Evolutionary conservation across 805 yeast species (phyloP).

Genomic region (Hanseniaspora clermontiae): DNA sequence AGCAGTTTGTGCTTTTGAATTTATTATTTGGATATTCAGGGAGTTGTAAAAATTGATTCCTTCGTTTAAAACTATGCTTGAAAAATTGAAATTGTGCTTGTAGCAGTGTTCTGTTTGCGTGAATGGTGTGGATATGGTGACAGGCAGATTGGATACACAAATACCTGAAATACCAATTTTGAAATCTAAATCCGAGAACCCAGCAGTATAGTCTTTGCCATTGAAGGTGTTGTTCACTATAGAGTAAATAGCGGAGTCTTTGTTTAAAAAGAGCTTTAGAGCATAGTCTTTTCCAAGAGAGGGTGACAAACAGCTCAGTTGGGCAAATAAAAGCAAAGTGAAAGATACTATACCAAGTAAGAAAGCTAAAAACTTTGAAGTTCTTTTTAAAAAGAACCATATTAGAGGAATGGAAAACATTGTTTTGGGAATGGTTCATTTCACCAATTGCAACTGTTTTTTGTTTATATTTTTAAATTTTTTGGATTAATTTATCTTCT

Average conservation of each 20-base stretch:
- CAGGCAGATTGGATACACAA: slow-evolving; percentile 34
- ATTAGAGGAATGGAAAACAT: slow-evolving; percentile 15
- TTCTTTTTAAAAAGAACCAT: slow-evolving; percentile 27
- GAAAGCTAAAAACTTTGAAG: slow-evolving; percentile 34
- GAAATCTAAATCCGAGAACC: slow-evolving; percentile 33
- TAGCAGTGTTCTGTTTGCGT: slow-evolving; percentile 20
- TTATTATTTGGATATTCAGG: slow-evolving; percentile 21
- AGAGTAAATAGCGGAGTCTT: slow-evolving; percentile 33
- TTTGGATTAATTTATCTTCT: neutral
- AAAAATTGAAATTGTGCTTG: slow-evolving; percentile 19
- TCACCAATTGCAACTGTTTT: neutral
- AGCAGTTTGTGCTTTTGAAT: slow-evolving; percentile 24
- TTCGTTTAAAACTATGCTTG: slow-evolving; percentile 11
- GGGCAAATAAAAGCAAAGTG: slow-evolving; percentile 41
- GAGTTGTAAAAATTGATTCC: slow-evolving; percentile 21
- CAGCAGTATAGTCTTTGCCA: slow-evolving; percentile 15
- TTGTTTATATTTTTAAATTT: neutral
- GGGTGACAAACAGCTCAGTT: slow-evolving; percentile 41
- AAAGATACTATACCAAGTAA: slow-evolving; percentile 36
- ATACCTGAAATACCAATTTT: slow-evolving; percentile 45
- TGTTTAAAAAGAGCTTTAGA: slow-evolving; percentile 38
- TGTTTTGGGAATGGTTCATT: neutral
- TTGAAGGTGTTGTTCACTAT: slow-evolving; percentile 31
- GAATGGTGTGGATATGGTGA: slow-evolving; percentile 14
- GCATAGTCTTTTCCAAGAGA: slow-evolving; percentile 30